These are phyloP conservation scores for Cytospora mali DNA, from an alignment of 2,329 filamentous ascomycete species.

Conservation along the genomic window DNA sequence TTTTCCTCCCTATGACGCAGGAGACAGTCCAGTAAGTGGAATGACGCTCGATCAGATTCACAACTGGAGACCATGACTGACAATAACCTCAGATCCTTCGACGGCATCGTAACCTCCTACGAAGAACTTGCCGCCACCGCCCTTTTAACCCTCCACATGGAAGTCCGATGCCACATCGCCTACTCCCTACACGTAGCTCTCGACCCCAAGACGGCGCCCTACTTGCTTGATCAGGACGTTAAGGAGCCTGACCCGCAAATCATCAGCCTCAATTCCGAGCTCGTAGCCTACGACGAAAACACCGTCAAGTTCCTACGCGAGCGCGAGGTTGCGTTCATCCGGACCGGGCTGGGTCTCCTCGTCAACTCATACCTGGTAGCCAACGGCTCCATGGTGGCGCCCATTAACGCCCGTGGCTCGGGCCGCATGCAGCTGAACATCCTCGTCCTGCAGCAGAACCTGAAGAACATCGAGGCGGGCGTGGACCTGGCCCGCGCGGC, in stretches of 20 bases:
- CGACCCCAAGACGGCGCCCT: constrained; percentile 63
- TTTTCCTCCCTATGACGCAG: constrained; percentile 84
- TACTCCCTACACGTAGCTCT: constrained; percentile 70
- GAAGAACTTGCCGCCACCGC: constrained; percentile 77
- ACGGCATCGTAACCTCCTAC: constrained; percentile 82
- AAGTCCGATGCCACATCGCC: constrained; percentile 83
- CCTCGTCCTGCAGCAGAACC: constrained; percentile 90
- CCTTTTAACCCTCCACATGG: constrained; percentile 83
- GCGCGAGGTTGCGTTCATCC: constrained; percentile 74
- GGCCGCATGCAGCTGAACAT: constrained; percentile 93
- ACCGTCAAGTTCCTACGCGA: constrained; percentile 71
- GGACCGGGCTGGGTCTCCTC: constrained; percentile 73
- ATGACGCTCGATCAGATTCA: neutral
- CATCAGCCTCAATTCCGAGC: constrained; percentile 77
- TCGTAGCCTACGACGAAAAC: constrained; percentile 87
- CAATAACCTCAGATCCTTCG: constrained; percentile 67
- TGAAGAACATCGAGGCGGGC: constrained; percentile 84
- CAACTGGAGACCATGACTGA: neutral
- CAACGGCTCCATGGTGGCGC: constrained; percentile 69
- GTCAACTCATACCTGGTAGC: constrained; percentile 79
- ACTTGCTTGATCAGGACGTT: constrained; percentile 70
- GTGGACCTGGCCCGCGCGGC: constrained; percentile 66
- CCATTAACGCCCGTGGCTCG: constrained; percentile 83
- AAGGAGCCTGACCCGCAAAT: constrained; percentile 79
- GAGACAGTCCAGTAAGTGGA: constrained; percentile 77